These are phyloP conservation scores for Cutaneotrichosporon dermatis DNA, from an alignment of 1,284 basidiomycete species.

Conservation along the genomic window DNA sequence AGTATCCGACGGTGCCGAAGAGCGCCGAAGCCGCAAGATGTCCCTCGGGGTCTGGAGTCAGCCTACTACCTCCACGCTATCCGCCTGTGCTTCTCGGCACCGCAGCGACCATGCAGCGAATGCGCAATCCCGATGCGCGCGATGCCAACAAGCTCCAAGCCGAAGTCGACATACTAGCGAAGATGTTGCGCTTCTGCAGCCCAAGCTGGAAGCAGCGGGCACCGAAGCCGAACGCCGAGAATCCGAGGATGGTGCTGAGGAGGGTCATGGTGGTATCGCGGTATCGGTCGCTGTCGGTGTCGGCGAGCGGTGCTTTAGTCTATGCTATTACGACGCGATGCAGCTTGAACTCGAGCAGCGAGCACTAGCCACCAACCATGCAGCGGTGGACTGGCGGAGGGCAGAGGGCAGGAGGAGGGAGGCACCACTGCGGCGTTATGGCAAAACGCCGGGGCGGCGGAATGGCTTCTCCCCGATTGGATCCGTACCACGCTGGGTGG, in stretches of 20 bases:
- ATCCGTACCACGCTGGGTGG: background rate
- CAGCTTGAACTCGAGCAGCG: too few relatives aligned
- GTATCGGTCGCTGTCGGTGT: background rate
- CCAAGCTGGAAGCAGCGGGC: conserved; percentile 74
- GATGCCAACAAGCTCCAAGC: too few relatives aligned
- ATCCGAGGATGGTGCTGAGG: conserved; percentile 67
- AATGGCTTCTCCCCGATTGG: conserved; percentile 6
- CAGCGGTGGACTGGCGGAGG: too few relatives aligned
- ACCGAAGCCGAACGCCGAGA: conserved; percentile 70
- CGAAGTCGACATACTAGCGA: conserved; percentile 7
- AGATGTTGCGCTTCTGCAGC: conserved; percentile 56
- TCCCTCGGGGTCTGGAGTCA: conserved; percentile 33
- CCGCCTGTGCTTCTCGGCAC: background rate
- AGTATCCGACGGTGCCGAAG: conserved; percentile 43
- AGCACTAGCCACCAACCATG: too few relatives aligned
- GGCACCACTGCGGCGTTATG: conserved; percentile 7
- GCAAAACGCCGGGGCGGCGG: conserved; percentile 9
- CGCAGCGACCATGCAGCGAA: too few relatives aligned
- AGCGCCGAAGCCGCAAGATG: conserved; percentile 34
- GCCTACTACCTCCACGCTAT: background rate
- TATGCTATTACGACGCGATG: background rate
- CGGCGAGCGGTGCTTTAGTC: background rate
- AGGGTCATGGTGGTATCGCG: conserved; percentile 57
- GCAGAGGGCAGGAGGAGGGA: too few relatives aligned
- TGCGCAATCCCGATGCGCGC: too few relatives aligned